A percentile compares a stretch with the other conserved stretches of the same genome.
Evolutionary conservation across 495 filamentous ascomycete species (phyloP).

Genomic region (Cryomyces minteri): DNA sequence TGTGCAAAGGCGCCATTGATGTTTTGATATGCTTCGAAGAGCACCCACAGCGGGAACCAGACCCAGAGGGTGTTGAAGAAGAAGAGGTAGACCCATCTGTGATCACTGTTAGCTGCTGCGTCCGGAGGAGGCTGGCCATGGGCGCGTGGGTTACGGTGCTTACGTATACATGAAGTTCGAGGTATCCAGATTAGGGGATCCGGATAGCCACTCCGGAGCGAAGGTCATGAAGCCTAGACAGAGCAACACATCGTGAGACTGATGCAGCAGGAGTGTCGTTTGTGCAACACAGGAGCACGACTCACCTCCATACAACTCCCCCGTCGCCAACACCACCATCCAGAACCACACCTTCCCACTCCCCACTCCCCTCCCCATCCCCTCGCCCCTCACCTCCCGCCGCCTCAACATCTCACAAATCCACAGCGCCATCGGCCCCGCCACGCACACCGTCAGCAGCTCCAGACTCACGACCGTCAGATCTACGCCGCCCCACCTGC

Average conservation of each 20-base stretch:
- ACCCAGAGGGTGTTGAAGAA: constrained; percentile 95
- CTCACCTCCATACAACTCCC: constrained; percentile 78
- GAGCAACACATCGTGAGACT: neutral
- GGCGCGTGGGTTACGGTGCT: neutral
- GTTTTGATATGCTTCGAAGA: constrained; percentile 37
- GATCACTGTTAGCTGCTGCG: no score
- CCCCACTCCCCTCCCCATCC: constrained; percentile 10
- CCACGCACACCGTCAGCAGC: constrained; percentile 59
- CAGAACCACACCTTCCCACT: constrained; percentile 32
- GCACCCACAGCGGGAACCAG: constrained; percentile 47
- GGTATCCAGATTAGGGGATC: constrained; percentile 55
- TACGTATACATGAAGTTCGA: constrained; percentile 67
- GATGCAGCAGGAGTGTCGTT: neutral
- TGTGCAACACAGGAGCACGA: neutral
- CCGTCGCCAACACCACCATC: constrained; percentile 65
- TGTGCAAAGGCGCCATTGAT: neutral
- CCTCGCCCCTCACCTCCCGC: constrained; percentile 5
- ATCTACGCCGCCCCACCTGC: constrained; percentile 65
- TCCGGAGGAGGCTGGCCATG: neutral
- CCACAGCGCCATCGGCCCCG: constrained; percentile 36
- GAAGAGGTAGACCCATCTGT: constrained; percentile 59
- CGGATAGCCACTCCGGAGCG: constrained; percentile 78
- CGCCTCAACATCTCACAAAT: constrained; percentile 10
- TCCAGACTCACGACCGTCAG: constrained; percentile 65
- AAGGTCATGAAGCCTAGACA: constrained; percentile 78